Conservation (phyloP, 192 early-diverging fungal species). For the Backusella mclennaniae region DNA sequence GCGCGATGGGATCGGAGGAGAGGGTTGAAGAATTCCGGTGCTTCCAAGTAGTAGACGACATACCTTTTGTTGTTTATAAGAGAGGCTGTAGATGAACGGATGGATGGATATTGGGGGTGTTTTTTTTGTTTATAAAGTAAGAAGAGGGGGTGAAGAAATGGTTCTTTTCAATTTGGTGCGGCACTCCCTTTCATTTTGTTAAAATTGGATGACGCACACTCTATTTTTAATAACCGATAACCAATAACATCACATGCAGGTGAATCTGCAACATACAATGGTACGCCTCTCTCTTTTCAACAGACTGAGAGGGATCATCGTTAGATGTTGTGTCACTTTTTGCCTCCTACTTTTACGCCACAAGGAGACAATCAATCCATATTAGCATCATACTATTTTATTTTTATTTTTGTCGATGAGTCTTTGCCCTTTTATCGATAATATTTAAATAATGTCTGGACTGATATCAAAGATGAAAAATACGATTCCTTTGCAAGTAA, state of each 20-base stretch:
- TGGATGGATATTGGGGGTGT: constrained; percentile 5
- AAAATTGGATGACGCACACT: background rate
- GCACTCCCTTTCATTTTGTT: background rate
- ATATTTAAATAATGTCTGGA: too few relatives aligned
- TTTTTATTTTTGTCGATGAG: too few relatives aligned
- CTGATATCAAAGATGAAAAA: too few relatives aligned
- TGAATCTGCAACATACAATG: too few relatives aligned
- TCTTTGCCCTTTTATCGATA: too few relatives aligned
- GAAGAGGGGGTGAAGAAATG: constrained; percentile 3
- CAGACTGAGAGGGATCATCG: too few relatives aligned
- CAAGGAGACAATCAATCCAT: too few relatives aligned
- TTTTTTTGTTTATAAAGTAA: background rate
- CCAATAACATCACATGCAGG: background rate
- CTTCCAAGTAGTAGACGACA: constrained; percentile 17
- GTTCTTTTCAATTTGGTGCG: background rate
- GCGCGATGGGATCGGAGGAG: background rate
- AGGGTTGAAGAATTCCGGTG: constrained; percentile 8
- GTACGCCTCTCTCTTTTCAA: too few relatives aligned
- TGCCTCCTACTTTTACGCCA: too few relatives aligned
- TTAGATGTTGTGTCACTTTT: too few relatives aligned
- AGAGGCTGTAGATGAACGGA: background rate
- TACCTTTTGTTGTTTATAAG: constrained; percentile 13
- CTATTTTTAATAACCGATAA: background rate
- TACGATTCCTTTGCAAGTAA: too few relatives aligned
- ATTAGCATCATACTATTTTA: too few relatives aligned